These are phyloP conservation scores for Daldinia concentrica DNA, from an alignment of 495 filamentous ascomycete species.

Conservation along the genomic window DNA sequence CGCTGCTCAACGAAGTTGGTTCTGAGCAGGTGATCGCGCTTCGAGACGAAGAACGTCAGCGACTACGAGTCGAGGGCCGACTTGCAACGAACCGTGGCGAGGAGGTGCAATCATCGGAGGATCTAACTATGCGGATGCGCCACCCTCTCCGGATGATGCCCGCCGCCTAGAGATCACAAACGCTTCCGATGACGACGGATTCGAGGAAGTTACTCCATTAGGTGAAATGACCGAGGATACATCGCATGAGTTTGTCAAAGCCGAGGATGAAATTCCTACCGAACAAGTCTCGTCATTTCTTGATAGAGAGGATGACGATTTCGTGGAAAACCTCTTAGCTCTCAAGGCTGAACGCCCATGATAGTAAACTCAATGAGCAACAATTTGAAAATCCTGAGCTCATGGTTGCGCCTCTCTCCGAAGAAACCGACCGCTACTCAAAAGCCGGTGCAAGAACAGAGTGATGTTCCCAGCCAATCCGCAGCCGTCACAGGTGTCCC, in stretches of 20 bases:
- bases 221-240: conserved; percentile 72
- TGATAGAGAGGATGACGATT: conserved; percentile 70
- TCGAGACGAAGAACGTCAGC: conserved; percentile 83
- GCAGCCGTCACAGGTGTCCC: neutral
- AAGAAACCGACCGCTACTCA: conserved; percentile 48
- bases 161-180: conserved; percentile 76
- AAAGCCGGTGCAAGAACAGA: neutral
- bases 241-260: conserved; percentile 59
- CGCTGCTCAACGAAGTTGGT: conserved; percentile 89
- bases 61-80: conserved; percentile 75
- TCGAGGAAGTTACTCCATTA: conserved; percentile 85
- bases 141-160: conserved; percentile 56
- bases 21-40: conserved; percentile 86
- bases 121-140: conserved; percentile 58
- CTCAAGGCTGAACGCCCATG: conserved; percentile 58
- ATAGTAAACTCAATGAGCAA: conserved; percentile 50
- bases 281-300: conserved; percentile 52
- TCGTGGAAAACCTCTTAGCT: conserved; percentile 74
- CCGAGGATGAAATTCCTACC: conserved; percentile 56
- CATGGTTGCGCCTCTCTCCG: conserved; percentile 60
- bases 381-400: conserved; percentile 57
- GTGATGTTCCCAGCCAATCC: neutral
- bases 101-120: conserved; percentile 51
- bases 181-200: conserved; percentile 88
- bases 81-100: conserved; percentile 51